Evolutionary conservation across 495 filamentous ascomycete genomes (phyloP).

Genomic region (Astrocystis sublimbata): DNA sequence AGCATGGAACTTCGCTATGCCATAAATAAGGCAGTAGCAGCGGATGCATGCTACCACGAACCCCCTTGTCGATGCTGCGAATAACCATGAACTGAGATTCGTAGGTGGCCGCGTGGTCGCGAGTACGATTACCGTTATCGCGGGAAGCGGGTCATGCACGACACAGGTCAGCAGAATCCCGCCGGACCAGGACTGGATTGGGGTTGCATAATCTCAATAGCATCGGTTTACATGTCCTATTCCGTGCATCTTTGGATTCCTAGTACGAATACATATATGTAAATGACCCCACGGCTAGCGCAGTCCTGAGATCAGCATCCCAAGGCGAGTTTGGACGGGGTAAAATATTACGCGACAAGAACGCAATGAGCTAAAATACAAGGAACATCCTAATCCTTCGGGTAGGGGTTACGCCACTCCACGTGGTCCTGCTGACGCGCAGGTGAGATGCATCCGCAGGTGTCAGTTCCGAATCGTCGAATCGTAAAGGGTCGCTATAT

Average conservation of each 20-base stretch:
- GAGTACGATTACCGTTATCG: not conserved
- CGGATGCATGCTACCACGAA: slow-evolving; percentile 43
- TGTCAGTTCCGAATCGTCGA: not conserved
- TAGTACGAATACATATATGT: no score
- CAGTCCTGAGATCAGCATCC: not conserved
- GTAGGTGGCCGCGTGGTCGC: no score
- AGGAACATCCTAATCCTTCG: not conserved
- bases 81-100: no score
- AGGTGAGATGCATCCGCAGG: not conserved
- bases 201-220: not conserved
- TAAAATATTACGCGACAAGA: not conserved
- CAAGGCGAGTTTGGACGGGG: not conserved
- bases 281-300: not conserved
- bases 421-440: slow-evolving; percentile 1
- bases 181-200: not conserved
- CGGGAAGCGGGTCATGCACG: not conserved
- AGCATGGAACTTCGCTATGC: no score
- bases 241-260: not conserved
- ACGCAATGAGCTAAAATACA: not conserved
- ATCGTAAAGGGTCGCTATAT: slow-evolving; percentile 37
- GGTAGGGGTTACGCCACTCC: not conserved
- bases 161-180: not conserved
- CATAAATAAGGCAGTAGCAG: no score
- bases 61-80: slow-evolving; percentile 7
- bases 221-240: not conserved